phyloP scores from a whole-genome alignment of 495 filamentous ascomycete genomes.

The Hyaloscypha finlandica region DNA sequence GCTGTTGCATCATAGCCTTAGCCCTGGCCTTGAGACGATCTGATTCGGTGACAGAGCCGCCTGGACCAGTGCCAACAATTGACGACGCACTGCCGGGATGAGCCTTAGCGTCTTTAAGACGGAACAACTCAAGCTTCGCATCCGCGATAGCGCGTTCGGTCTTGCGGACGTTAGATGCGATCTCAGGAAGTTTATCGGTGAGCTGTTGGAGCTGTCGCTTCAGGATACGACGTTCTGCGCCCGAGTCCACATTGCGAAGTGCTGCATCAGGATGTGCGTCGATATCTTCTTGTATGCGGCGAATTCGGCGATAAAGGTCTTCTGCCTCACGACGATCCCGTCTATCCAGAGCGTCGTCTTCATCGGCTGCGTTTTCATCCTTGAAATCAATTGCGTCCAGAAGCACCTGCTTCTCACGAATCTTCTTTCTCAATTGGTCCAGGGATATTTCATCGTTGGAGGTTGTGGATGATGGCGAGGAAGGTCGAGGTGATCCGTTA shows the following conservation, averaged over 20 bases:
- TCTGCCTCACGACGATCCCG: slow-evolving; percentile 90
- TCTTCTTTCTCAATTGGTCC: slow-evolving; percentile 89
- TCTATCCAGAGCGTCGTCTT: slow-evolving; percentile 90
- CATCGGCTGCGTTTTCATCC: slow-evolving; percentile 85
- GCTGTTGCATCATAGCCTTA: slow-evolving; percentile 97
- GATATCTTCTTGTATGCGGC: slow-evolving; percentile 96
- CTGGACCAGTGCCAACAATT: slow-evolving; percentile 91
- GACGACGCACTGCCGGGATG: slow-evolving; percentile 80
- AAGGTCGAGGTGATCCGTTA: slow-evolving; percentile 72
- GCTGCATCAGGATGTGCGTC: slow-evolving; percentile 84
- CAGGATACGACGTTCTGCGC: slow-evolving; percentile 81
- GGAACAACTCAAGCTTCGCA: slow-evolving; percentile 90
- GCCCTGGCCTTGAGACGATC: slow-evolving; percentile 94
- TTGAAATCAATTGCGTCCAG: slow-evolving; percentile 98
- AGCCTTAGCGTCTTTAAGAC: slow-evolving; percentile 87
- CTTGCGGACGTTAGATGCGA: slow-evolving; percentile 88
- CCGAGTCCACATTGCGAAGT: slow-evolving; percentile 72
- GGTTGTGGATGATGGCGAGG: slow-evolving; percentile 69
- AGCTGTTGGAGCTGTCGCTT: slow-evolving; percentile 86
- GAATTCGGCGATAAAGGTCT: slow-evolving; percentile 88
- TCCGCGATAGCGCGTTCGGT: slow-evolving; percentile 93
- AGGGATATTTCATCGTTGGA: slow-evolving; percentile 79
- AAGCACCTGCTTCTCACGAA: slow-evolving; percentile 91
- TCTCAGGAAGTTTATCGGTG: slow-evolving; percentile 86
- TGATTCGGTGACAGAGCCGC: slow-evolving; percentile 87